Evolutionary conservation across 345 rosid genomes (phyloP), one percentile per base, ranked within the genome.

Genomic region (Eucalyptus curtisii): DNA sequence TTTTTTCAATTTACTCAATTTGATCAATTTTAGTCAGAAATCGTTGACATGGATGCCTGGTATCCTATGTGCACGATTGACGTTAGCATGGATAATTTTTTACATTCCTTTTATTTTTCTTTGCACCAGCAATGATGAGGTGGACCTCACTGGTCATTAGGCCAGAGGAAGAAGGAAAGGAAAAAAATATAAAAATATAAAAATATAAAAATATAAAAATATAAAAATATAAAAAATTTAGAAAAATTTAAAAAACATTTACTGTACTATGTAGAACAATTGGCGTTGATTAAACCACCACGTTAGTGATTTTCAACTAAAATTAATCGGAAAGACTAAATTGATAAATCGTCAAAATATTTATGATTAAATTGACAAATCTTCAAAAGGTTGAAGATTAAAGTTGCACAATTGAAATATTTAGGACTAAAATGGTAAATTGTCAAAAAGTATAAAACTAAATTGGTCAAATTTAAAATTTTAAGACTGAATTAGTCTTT

Each of bases 1-100:
- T 59, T 59, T 25, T 25, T 22, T 30, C 7, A 27, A 59, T 59
- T 59, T 27, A 61, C 7, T 61, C 4, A 11, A 12, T 27, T 30
- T 1, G 15, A 7, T 2, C 31, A 27, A 27, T 61, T 61, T 61
- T 61, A 27, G 14, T 6, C 3, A 13, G 0, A 59, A 59, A 59
- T 59, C 15, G 1, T 12, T 59, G 6, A 57, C n/a, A 11, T 25
- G n/a, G 22, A 57, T 11, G 14, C 2, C 2, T 1, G 2, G 14
- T 13, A 59, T 13, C n/a, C 1, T 25, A 53, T 19, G 25, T 53
- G n/a, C 64, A 25, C 1, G 0, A 27, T 10, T 0, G 2, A 5
- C 3, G n/a, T 27, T 57, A n/a, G 3, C 6, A 2, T 55, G 30
- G 30, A 55, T 55, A 55, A 24, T 9, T 9, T 55, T 55, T 55